phyloP scores from a whole-genome alignment of 768 basidiomycete genomes.

The Russula compacta region DNA sequence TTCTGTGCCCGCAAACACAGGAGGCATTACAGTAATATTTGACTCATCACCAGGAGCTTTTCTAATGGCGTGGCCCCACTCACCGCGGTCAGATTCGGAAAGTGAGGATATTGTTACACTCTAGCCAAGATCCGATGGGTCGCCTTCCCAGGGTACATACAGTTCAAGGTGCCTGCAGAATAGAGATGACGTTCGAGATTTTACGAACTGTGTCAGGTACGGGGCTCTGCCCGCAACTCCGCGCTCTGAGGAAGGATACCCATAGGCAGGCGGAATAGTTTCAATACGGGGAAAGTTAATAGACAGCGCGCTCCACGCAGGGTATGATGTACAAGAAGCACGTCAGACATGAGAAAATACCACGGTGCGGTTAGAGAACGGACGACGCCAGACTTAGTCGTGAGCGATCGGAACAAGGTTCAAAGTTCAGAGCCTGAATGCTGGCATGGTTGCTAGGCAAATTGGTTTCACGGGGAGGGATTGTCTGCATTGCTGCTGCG shows the following conservation, averaged over 20 bases:
- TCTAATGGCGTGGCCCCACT: background rate
- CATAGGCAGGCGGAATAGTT: background rate
- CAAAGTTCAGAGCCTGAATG: background rate
- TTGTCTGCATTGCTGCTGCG: background rate
- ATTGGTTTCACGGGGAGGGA: background rate
- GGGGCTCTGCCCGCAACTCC: background rate
- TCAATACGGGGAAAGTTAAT: background rate
- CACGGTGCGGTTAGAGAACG: constrained; percentile 14
- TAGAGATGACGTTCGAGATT: background rate
- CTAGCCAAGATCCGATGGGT: background rate
- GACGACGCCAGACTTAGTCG: background rate
- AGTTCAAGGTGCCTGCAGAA: background rate
- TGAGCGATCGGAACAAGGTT: background rate
- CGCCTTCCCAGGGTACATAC: constrained; percentile 5
- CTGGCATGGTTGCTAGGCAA: background rate
- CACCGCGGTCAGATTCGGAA: background rate
- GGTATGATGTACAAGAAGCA: constrained; percentile 15
- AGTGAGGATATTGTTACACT: background rate
- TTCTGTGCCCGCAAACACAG: background rate
- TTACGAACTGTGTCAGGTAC: constrained; percentile 1
- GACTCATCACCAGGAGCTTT: background rate
- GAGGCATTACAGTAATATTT: background rate
- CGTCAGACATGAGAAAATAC: constrained; percentile 3
- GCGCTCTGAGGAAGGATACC: background rate
- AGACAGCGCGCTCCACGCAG: constrained; percentile 1